Evolutionary conservation across 164 flowering plant genomes (phyloP), one percentile per base, ranked within the genome.

Genomic region (Magnolia changhungtana): DNA sequence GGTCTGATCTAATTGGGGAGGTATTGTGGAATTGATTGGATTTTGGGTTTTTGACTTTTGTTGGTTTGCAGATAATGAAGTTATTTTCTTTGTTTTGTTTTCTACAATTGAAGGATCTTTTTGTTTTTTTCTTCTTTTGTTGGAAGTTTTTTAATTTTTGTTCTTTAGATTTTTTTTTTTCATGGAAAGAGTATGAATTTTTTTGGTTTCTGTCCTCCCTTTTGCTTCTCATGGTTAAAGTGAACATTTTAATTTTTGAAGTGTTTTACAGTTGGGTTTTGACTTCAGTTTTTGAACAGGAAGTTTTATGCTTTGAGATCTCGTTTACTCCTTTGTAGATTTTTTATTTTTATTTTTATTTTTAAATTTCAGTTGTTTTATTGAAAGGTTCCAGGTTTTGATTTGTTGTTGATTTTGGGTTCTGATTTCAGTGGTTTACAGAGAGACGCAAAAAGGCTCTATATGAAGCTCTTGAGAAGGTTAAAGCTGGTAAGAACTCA

Each of bases 381-480:
- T 50, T 45, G 8, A 58, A 1, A 21, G 6, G 20, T 14, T 50
- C 31, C 45, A 8, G 13, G n/a, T 51, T 23, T 21, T 66, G 18
- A 5, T 11, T 20, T 19, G 19, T 67, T 45, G 18, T 67, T 75
- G 72, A 75, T 19, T 27, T 1, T 67, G 70, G 16, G 31, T 23
- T 76, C 69, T 67, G 24, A 20, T 67, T 79, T 75, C 90, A 96
- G 99, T 90, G 85, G 88, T 86, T 96, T 19, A 83, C 88, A 14
- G 81, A 88, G 18, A 87, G 79, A 84, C 90, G 80, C 72, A 94
- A 94, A 87, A 87, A 61, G 61, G 95, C 94, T 71, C 81, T 96
- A 27, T 88, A 73, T 76, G 99, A 92, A 75, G 98, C 98, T 75
- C 81, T 96, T 74, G 98, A 92, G 82, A 96, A 92, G 83, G 92